Conservation (phyloP, 768 basidiomycete species). For the Mrakia blollopis region DNA sequence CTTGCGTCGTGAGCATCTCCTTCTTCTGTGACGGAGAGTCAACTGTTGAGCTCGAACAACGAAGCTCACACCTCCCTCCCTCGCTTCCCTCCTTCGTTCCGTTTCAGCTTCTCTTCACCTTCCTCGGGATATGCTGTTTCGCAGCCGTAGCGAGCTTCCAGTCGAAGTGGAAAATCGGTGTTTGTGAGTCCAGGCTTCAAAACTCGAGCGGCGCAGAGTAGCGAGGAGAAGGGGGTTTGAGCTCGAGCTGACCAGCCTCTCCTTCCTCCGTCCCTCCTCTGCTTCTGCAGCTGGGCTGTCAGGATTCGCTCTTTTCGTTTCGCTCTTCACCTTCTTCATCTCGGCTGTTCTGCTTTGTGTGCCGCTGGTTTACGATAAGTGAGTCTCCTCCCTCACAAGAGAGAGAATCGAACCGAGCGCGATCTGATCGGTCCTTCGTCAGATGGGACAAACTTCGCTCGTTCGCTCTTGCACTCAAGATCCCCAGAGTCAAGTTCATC, state of each 20-base stretch:
- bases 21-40: no score
- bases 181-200: constrained; percentile 63
- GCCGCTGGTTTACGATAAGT: constrained; percentile 47
- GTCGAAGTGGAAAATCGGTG: constrained; percentile 72
- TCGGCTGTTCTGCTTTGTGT: constrained; percentile 68
- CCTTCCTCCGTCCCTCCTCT: background rate
- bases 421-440: constrained; percentile 39
- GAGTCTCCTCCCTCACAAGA: constrained; percentile 12
- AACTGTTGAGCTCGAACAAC: background rate
- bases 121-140: constrained; percentile 85
- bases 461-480: constrained; percentile 72
- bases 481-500: constrained; percentile 77
- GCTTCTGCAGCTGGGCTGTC: constrained; percentile 66
- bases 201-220: constrained; percentile 9
- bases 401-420: background rate
- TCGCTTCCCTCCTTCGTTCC: background rate
- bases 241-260: constrained; percentile 14
- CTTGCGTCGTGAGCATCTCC: constrained; percentile 8
- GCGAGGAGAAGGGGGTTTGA: background rate
- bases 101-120: constrained; percentile 87
- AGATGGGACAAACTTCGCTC: constrained; percentile 76
- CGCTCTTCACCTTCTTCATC: constrained; percentile 66
- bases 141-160: constrained; percentile 86
- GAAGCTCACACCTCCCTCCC: background rate
- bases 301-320: constrained; percentile 77